Percentiles rank a stretch among this genome's conserved stretches.
Evolutionary conservation across 164 flowering plant species (phyloP).

Genomic region (Hamamelis virginiana): DNA sequence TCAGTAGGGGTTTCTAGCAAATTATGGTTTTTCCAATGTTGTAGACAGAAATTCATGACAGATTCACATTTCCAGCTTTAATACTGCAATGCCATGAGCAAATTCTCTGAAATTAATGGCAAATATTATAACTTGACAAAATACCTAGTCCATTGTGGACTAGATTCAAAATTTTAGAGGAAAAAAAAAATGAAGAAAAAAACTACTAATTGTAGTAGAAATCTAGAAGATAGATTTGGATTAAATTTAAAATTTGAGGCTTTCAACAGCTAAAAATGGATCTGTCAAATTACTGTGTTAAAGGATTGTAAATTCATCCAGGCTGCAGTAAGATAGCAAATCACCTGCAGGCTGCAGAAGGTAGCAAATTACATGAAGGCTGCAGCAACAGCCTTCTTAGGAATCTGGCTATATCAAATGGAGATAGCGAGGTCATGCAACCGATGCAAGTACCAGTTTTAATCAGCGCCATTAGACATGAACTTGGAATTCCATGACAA

Average conservation of each 20-base stretch:
- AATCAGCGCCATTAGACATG: not conserved
- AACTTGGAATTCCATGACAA: not conserved
- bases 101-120: not conserved
- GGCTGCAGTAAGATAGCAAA: not conserved
- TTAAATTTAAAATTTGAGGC: not conserved
- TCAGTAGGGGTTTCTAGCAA: not conserved
- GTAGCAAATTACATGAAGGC: not conserved
- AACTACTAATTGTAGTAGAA: not conserved
- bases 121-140: not conserved
- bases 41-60: not conserved
- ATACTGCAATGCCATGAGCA: not conserved
- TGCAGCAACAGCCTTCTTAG: not conserved
- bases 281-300: not conserved
- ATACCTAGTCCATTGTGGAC: not conserved
- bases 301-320: too few species aligned
- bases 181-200: not conserved
- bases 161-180: not conserved
- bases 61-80: slow-evolving; percentile 1
- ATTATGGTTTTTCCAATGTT: not conserved
- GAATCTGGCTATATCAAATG: not conserved
- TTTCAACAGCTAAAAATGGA: not conserved
- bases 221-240: too few species aligned
- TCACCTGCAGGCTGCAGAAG: not conserved
- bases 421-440: not conserved
- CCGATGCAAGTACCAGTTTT: not conserved